These are phyloP conservation scores for Irpex sp. DNA, from an alignment of 1,284 basidiomycete genomes.

Conservation along the genomic window DNA sequence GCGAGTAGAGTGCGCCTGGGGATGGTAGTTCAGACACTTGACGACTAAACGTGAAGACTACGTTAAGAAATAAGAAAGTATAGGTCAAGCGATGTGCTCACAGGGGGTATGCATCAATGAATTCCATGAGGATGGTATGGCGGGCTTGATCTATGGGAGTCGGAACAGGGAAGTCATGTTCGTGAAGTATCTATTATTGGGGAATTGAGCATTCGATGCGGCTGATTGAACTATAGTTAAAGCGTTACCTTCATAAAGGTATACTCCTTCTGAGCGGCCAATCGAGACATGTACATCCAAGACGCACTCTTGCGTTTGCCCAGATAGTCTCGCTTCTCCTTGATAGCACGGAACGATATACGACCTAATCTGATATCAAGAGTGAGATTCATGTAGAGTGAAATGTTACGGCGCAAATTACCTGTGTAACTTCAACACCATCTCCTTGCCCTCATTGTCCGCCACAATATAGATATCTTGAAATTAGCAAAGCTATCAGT, in stretches of 20 bases:
- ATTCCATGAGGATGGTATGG: slow-evolving; percentile 95
- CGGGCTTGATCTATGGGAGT: slow-evolving; percentile 91
- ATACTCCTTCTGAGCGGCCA: slow-evolving; percentile 96
- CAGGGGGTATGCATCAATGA: slow-evolving; percentile 95
- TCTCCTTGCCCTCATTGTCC: slow-evolving; percentile 76
- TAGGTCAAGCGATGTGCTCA: slow-evolving; percentile 35
- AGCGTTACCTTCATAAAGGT: slow-evolving; percentile 90
- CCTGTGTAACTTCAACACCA: slow-evolving; percentile 93
- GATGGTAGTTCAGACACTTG: slow-evolving; percentile 84
- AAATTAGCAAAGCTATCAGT: background rate
- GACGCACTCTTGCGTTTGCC: slow-evolving; percentile 94
- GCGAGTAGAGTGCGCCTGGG: slow-evolving; percentile 88
- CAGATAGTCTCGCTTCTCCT: slow-evolving; percentile 95
- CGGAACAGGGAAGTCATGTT: slow-evolving; percentile 93
- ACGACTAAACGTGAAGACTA: slow-evolving; percentile 49
- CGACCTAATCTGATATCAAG: slow-evolving; percentile 75
- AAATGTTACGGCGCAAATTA: slow-evolving; percentile 26
- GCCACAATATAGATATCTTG: slow-evolving; percentile 93
- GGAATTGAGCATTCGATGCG: too few relatives aligned
- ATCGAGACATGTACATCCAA: slow-evolving; percentile 99
- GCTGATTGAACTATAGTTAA: too few relatives aligned
- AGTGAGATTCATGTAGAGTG: background rate
- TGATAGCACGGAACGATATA: slow-evolving; percentile 95
- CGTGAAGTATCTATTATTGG: slow-evolving; percentile 74
- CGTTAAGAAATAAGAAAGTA: slow-evolving; percentile 4